Percentiles rank a stretch among this genome's conserved stretches.
Evolutionary conservation across 805 yeast genomes (phyloP).

Genomic region (Candida adriatica): DNA sequence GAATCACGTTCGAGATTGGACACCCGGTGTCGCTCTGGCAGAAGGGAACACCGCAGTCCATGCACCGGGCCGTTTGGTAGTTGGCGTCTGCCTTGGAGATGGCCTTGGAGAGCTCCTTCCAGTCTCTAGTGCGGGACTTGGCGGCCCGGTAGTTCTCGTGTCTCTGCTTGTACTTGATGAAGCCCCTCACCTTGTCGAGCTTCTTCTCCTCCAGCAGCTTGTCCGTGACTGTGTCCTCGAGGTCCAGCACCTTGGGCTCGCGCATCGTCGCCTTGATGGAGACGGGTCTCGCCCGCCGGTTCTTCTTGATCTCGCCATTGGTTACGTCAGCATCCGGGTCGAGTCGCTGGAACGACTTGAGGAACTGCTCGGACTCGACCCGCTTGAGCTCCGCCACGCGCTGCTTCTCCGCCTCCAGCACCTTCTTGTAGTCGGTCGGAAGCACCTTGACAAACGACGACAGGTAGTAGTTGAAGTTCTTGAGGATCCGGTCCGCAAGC

Average conservation of each 20-base stretch:
- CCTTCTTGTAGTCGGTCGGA: constrained; percentile 87
- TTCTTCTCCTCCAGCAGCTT: constrained; percentile 57
- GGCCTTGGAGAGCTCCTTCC: constrained; percentile 84
- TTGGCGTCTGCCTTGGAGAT: constrained; percentile 80
- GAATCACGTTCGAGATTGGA: constrained; percentile 94
- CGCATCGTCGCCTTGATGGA: constrained; percentile 28
- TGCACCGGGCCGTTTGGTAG: constrained; percentile 94
- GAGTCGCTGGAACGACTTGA: constrained; percentile 61
- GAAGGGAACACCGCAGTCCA: constrained; percentile 99
- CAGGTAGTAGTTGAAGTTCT: constrained; percentile 81
- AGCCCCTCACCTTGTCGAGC: constrained; percentile 80
- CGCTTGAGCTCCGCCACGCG: constrained; percentile 56
- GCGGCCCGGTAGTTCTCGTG: constrained; percentile 81
- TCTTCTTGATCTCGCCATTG: constrained; percentile 69
- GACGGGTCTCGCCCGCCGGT: constrained; percentile 15
- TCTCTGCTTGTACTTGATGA: constrained; percentile 88
- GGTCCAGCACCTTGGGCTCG: constrained; percentile 84
- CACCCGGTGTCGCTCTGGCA: constrained; percentile 98
- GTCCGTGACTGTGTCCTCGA: constrained; percentile 84
- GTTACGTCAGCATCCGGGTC: constrained; percentile 84
- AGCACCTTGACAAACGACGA: constrained; percentile 89
- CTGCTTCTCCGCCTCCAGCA: constrained; percentile 67
- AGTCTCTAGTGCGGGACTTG: constrained; percentile 71
- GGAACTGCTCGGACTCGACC: constrained; percentile 52
- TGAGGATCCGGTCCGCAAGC: constrained; percentile 75